phyloP scores from a whole-genome alignment of 2,329 filamentous ascomycete species.

The Neonectria ditissima region DNA sequence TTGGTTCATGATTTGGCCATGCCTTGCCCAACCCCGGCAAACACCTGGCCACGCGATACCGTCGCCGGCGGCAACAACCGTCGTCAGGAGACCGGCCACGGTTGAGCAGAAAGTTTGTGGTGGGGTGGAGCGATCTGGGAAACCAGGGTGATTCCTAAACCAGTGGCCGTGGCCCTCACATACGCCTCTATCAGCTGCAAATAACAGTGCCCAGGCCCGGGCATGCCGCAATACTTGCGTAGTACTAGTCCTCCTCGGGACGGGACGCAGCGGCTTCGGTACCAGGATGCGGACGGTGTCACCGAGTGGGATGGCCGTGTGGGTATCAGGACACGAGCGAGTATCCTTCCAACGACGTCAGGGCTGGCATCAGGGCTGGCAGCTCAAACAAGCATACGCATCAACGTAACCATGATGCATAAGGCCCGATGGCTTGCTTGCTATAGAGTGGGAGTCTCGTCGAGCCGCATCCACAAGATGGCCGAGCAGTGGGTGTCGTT shows the following conservation, averaged over 20 bases:
- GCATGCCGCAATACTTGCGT: slow-evolving; percentile 4
- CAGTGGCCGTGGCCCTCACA: slow-evolving; percentile 5
- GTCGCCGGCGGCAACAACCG: background rate
- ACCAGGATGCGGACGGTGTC: background rate
- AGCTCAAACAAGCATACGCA: slow-evolving; percentile 14
- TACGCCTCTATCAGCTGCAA: slow-evolving; percentile 22
- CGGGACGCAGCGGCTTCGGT: slow-evolving; percentile 15
- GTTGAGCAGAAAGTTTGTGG: slow-evolving; percentile 19
- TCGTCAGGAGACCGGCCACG: slow-evolving; percentile 4
- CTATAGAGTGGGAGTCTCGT: slow-evolving; percentile 18
- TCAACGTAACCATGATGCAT: slow-evolving; percentile 37
- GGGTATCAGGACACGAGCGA: background rate
- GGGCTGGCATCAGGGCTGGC: slow-evolving; percentile 33
- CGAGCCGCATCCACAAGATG: slow-evolving; percentile 26
- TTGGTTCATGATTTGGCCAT: background rate
- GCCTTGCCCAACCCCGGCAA: slow-evolving; percentile 4
- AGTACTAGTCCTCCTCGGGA: slow-evolving; percentile 19
- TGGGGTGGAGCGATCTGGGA: slow-evolving; percentile 5
- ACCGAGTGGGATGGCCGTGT: slow-evolving; percentile 7
- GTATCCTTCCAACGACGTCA: slow-evolving; percentile 13
- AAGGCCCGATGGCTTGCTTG: slow-evolving; percentile 19
- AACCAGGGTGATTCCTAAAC: slow-evolving; percentile 20
- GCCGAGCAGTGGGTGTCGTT: slow-evolving; percentile 17
- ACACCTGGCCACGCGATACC: slow-evolving; percentile 11
- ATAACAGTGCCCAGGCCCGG: slow-evolving; percentile 10